Base-by-base conservation (phyloP, 805 yeast genomes). In the Candida hungchunana region DNA sequence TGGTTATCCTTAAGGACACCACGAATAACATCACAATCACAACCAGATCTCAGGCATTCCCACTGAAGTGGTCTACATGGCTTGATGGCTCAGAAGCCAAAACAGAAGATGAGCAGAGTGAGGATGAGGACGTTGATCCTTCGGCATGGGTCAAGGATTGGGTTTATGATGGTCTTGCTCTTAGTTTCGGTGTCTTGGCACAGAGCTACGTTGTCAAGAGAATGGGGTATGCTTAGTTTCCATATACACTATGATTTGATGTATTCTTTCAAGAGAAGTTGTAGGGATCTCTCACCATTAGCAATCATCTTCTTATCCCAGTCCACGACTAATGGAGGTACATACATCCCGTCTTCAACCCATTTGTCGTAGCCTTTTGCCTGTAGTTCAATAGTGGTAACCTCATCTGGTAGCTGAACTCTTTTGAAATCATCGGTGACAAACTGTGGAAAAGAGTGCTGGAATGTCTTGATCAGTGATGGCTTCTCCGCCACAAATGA, bases 41-140 rank as follows among this genome's bases (percentile, higher is more conserved):
- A 19, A 79, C 86, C 33, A 79, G 81, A 48, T 84, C 97, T 0
- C 98, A 93, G 60, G 78, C 95, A 6, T 82, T 87, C 67, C 97
- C 98, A 9, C 56, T 75, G 30, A 79, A 76, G 55, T 93, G 98
- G 98, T 81, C 88, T 8, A 66, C 75, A n/a, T 93, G 98, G 98
- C 69, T 90, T n/a, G 79, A 58, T 42, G 50, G 54, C 22, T 44
- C 50, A 4, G 41, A 44, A 27, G 46, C 48, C 20, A 40, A 35
- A 8, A 46, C 40, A 7, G 55, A 42, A 6, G 40, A 34, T 8
- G 59, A 53, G 15, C 57, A 57, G 10, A 13, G 15, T 27, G 52
- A 53, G 9, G 62, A 59, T n/a, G 77, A 75, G 40, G 78, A 67
- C 8, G 69, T 79, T 11, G 88, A 82, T 50, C 89, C 90, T n/a